Evolutionary conservation across 2,329 filamentous ascomycete species (phyloP).

Genomic region (Fusarium concolor): DNA sequence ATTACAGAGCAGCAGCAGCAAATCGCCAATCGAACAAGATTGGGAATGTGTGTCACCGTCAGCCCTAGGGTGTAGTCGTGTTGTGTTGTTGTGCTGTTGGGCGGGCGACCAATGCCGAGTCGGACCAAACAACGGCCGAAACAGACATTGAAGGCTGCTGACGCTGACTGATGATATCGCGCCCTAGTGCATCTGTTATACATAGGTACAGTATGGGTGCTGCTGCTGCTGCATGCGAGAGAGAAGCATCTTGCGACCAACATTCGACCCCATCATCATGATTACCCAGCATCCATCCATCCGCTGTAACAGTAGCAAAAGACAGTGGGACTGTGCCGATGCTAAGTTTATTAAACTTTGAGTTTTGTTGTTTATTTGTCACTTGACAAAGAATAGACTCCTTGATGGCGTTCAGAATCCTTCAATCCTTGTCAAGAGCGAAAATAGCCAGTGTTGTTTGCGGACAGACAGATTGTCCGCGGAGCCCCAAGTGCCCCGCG

Average conservation of each 20-base stretch:
- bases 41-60: conserved; percentile 30
- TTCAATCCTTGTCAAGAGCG: background rate
- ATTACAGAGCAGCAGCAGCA: conserved; percentile 8
- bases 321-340: background rate
- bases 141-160: conserved; percentile 19
- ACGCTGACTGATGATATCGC: conserved; percentile 24
- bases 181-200: conserved; percentile 1
- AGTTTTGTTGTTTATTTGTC: background rate
- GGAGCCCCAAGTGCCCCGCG: conserved; percentile 17
- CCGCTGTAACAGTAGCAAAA: background rate
- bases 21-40: conserved; percentile 1
- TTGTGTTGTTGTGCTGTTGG: conserved; percentile 6
- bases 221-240: background rate
- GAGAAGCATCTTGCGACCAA: background rate
- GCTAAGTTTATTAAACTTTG: background rate
- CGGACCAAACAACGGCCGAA: conserved; percentile 36
- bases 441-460: background rate
- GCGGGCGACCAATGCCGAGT: conserved; percentile 10
- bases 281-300: conserved; percentile 3
- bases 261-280: conserved; percentile 12
- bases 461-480: conserved; percentile 20
- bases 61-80: conserved; percentile 32
- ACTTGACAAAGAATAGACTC: background rate
- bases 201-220: background rate
- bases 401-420: background rate